A percentile compares a stretch with the other conserved stretches of the same genome.
These are phyloP conservation scores for Pontederia crassipes DNA, from an alignment of 176 grass and related monocot species.

Conservation along the genomic window DNA sequence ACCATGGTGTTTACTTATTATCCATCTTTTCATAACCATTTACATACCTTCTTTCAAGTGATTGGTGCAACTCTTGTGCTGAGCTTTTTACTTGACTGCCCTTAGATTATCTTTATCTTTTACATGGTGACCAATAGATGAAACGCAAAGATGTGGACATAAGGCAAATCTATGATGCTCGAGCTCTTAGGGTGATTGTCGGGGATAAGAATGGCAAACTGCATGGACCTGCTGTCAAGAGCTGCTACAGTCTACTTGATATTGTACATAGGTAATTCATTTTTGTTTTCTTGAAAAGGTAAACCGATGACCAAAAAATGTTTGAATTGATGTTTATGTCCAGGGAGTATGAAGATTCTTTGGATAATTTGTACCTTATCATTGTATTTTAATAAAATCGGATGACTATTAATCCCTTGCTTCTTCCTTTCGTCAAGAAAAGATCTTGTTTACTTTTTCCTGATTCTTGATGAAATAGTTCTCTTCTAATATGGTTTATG, in stretches of 20 bases:
- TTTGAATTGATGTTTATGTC: neutral
- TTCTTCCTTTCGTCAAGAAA: no score
- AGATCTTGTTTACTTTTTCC: constrained; percentile 6
- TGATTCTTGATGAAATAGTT: constrained; percentile 2
- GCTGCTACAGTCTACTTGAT: constrained; percentile 81
- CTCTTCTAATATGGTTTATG: neutral
- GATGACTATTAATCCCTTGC: no score
- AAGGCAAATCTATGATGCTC: constrained; percentile 84
- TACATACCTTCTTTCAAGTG: no score
- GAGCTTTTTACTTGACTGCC: neutral
- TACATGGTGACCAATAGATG: constrained; percentile 43
- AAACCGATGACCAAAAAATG: neutral
- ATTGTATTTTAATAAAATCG: no score
- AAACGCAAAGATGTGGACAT: constrained; percentile 82
- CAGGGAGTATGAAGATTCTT: no score
- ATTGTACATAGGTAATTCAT: constrained; percentile 67
- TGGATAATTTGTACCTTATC: no score
- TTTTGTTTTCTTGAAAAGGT: neutral
- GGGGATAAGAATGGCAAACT: constrained; percentile 87
- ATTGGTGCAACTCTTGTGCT: neutral
- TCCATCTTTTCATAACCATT: no score
- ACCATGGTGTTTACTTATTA: no score
- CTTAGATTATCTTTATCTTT: constrained; percentile 5
- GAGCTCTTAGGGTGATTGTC: constrained; percentile 87
- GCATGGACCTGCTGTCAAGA: constrained; percentile 88